phyloP scores from a whole-genome alignment of 2,329 filamentous ascomycete genomes.

The Pyrenochaeta sp. region DNA sequence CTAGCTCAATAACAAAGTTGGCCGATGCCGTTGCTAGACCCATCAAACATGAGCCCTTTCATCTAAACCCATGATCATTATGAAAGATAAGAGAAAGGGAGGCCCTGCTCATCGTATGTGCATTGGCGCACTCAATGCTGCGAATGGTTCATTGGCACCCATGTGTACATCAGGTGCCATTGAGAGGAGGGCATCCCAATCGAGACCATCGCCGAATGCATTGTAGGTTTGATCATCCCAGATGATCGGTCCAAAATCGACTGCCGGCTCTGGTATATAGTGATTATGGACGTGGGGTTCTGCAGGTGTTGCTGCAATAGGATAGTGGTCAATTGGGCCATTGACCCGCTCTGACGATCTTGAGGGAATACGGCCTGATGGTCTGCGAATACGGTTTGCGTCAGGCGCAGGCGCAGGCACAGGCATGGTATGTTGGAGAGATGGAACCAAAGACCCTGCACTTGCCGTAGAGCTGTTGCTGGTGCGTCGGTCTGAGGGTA shows the following conservation, averaged over 20 bases:
- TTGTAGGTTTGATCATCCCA: slow-evolving; percentile 15
- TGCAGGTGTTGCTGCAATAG: background rate
- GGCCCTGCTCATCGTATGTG: too few relatives aligned
- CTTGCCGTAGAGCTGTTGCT: slow-evolving; percentile 4
- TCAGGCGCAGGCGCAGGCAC: background rate
- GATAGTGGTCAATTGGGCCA: background rate
- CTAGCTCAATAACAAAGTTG: too few relatives aligned
- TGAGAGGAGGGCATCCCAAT: slow-evolving; percentile 32
- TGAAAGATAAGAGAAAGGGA: too few relatives aligned
- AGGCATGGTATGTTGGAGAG: slow-evolving; percentile 5
- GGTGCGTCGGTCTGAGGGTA: slow-evolving; percentile 2
- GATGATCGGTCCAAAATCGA: background rate
- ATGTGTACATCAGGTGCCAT: slow-evolving; percentile 5
- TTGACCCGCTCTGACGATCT: background rate
- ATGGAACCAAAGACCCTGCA: background rate
- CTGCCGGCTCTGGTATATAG: slow-evolving; percentile 7
- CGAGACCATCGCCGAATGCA: slow-evolving; percentile 23
- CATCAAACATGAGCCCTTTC: too few relatives aligned
- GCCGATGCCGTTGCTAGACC: too few relatives aligned
- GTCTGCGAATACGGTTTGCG: background rate
- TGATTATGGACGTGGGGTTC: background rate
- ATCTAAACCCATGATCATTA: too few relatives aligned
- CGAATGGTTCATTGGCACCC: too few relatives aligned
- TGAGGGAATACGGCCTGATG: background rate
- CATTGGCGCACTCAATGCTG: too few relatives aligned